Conservation (phyloP, 2,329 filamentous ascomycete species). For the Epichloe typhina region DNA sequence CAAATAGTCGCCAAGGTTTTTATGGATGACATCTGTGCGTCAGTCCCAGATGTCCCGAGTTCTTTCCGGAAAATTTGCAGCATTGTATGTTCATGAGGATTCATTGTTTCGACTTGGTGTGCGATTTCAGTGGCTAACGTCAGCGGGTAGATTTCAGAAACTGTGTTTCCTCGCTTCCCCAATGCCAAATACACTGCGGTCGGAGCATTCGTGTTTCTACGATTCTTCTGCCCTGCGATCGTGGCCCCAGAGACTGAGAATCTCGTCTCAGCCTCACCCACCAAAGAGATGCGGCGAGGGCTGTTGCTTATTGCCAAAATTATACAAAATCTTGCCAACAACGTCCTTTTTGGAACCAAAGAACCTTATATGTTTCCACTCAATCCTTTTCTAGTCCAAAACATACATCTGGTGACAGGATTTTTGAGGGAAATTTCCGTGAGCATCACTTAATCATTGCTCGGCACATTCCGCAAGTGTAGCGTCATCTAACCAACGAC, state of each 20-base stretch:
- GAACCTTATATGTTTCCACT: conserved; percentile 61
- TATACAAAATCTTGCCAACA: conserved; percentile 59
- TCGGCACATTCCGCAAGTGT: background rate
- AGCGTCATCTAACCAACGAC: conserved; percentile 2
- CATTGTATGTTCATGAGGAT: conserved; percentile 33
- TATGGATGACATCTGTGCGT: conserved; percentile 56
- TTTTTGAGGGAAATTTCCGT: conserved; percentile 57
- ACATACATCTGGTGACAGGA: conserved; percentile 54
- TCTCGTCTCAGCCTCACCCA: conserved; percentile 45
- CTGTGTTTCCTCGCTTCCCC: conserved; percentile 50
- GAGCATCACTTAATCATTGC: conserved; percentile 3
- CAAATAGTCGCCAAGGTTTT: conserved; percentile 57
- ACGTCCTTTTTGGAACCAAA: conserved; percentile 58
- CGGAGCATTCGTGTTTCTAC: conserved; percentile 56
- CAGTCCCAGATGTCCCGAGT: conserved; percentile 44
- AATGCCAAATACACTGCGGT: conserved; percentile 62
- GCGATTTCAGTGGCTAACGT: background rate
- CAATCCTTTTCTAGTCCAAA: conserved; percentile 54
- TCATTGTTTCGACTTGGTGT: background rate
- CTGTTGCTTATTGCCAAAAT: conserved; percentile 58
- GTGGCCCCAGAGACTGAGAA: conserved; percentile 57
- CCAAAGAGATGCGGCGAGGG: conserved; percentile 56
- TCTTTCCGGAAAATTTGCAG: conserved; percentile 55
- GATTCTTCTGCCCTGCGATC: conserved; percentile 61
- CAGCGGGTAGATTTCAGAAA: conserved; percentile 39